Evolutionary conservation across 2,329 filamentous ascomycete genomes (phyloP).

Genomic region (Cercospora beticola): DNA sequence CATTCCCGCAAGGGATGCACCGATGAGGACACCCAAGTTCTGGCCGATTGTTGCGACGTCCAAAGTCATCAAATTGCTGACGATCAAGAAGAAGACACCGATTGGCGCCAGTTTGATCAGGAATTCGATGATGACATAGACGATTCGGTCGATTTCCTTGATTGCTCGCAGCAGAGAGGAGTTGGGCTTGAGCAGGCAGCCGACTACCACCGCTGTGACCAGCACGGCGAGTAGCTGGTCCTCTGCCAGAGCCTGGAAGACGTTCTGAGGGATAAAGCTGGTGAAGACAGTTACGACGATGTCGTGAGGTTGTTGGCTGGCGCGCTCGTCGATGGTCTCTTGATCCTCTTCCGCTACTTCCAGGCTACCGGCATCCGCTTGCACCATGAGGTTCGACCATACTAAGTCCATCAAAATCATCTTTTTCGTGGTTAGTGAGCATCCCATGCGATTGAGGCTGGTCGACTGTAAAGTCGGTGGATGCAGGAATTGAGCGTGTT

Average conservation of each 20-base stretch:
- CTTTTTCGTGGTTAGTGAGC: too few relatives aligned
- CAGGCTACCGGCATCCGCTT: slow-evolving; percentile 40
- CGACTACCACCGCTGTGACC: slow-evolving; percentile 50
- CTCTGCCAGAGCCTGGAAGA: slow-evolving; percentile 49
- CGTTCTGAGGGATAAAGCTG: slow-evolving; percentile 52
- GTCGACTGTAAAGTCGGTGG: background rate
- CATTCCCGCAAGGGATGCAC: slow-evolving; percentile 49
- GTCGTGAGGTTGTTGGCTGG: slow-evolving; percentile 41
- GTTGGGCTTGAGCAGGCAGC: slow-evolving; percentile 47
- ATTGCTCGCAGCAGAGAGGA: slow-evolving; percentile 47
- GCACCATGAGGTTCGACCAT: slow-evolving; percentile 50
- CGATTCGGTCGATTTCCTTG: slow-evolving; percentile 51
- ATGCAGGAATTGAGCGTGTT: background rate
- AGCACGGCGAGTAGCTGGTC: slow-evolving; percentile 51
- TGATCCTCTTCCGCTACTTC: slow-evolving; percentile 36
- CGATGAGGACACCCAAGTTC: slow-evolving; percentile 54
- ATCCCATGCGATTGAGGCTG: background rate
- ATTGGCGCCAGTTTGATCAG: slow-evolving; percentile 53
- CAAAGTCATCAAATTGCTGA: slow-evolving; percentile 54
- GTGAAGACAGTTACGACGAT: slow-evolving; percentile 53
- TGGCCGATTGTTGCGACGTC: slow-evolving; percentile 50
- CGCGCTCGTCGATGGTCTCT: slow-evolving; percentile 39
- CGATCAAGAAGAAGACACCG: slow-evolving; percentile 56
- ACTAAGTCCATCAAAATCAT: slow-evolving; percentile 50
- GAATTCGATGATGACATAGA: slow-evolving; percentile 49